Percentiles rank a stretch among this genome's conserved stretches.
These are phyloP conservation scores for Helianthus tuberosus DNA, from an alignment of 129 eudicot genomes.

Conservation along the genomic window DNA sequence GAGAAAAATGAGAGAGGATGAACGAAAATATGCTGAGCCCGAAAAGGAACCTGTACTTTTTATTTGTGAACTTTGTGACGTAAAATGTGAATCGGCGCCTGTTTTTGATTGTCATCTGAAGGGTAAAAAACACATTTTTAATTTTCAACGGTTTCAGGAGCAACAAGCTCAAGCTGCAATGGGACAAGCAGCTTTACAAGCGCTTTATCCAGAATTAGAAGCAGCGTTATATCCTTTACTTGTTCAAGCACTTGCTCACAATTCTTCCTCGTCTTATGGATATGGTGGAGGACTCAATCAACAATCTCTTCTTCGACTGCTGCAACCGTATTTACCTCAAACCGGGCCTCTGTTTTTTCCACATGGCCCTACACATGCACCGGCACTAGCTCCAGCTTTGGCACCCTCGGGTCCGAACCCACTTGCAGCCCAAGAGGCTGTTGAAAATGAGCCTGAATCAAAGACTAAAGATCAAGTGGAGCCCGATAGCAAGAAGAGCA, in stretches of 20 bases:
- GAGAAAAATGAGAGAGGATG: conserved; percentile 51
- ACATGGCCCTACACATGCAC: conserved; percentile 20
- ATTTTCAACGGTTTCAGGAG: conserved; percentile 51
- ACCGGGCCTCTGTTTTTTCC: conserved; percentile 30
- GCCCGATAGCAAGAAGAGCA: not conserved
- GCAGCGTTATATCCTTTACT: conserved; percentile 52
- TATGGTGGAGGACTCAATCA: conserved; percentile 39
- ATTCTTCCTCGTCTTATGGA: conserved; percentile 43
- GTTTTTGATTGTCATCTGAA: conserved; percentile 67
- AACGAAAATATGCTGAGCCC: conserved; percentile 46
- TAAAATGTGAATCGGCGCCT: conserved; percentile 66
- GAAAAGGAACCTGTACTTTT: conserved; percentile 55
- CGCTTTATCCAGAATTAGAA: conserved; percentile 61
- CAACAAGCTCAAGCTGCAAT: conserved; percentile 42
- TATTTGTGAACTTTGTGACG: conserved; percentile 80
- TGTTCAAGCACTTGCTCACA: conserved; percentile 52
- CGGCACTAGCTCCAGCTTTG: conserved; percentile 20
- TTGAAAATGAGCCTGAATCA: conserved; percentile 5
- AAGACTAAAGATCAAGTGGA: conserved; percentile 14
- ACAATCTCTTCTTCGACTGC: conserved; percentile 43
- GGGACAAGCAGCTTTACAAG: conserved; percentile 63
- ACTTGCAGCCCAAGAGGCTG: conserved; percentile 15
- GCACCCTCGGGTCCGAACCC: conserved; percentile 23
- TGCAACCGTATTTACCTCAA: conserved; percentile 41
- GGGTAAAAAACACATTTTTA: conserved; percentile 66